Conservation (phyloP, 2,329 filamentous ascomycete genomes). For the Aureobasidium sp. region DNA sequence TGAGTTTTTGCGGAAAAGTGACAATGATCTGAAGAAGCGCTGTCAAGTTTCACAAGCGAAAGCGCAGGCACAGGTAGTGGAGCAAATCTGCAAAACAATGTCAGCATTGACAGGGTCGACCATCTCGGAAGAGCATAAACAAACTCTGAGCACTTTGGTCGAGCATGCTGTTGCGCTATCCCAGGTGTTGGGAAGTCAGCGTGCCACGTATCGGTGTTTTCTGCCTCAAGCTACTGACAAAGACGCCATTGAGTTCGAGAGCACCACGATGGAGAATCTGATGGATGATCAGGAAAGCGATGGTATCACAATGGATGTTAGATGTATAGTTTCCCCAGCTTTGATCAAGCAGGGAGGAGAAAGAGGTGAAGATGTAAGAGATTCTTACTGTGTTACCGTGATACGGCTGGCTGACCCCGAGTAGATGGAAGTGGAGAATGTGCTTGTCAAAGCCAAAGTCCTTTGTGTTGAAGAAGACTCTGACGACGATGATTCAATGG, state of each 20-base stretch:
- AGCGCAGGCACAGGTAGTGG: conserved; percentile 18
- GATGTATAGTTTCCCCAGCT: conserved; percentile 56
- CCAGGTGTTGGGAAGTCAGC: conserved; percentile 24
- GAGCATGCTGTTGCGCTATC: conserved; percentile 22
- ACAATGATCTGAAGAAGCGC: background rate
- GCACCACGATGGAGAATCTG: conserved; percentile 55
- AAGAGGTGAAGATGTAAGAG: conserved; percentile 43
- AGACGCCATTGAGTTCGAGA: conserved; percentile 49
- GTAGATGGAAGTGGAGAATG: conserved; percentile 48
- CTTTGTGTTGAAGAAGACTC: conserved; percentile 35
- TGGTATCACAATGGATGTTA: conserved; percentile 38
- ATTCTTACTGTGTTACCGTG: background rate
- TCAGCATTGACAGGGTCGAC: conserved; percentile 20
- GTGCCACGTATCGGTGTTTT: conserved; percentile 23
- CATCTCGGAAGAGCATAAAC: conserved; percentile 15
- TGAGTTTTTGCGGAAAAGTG: conserved; percentile 44
- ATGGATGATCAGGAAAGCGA: conserved; percentile 45
- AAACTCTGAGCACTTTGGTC: conserved; percentile 21
- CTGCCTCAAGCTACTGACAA: conserved; percentile 18
- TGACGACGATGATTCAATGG: background rate
- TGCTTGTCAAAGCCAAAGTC: conserved; percentile 59
- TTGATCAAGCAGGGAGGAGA: conserved; percentile 59
- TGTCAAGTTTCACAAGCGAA: conserved; percentile 18
- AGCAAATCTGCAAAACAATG: conserved; percentile 20
- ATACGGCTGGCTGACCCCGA: background rate